These are phyloP conservation scores for Oryza brachyantha DNA, from an alignment of 176 grass and related monocot species.

Conservation along the genomic window DNA sequence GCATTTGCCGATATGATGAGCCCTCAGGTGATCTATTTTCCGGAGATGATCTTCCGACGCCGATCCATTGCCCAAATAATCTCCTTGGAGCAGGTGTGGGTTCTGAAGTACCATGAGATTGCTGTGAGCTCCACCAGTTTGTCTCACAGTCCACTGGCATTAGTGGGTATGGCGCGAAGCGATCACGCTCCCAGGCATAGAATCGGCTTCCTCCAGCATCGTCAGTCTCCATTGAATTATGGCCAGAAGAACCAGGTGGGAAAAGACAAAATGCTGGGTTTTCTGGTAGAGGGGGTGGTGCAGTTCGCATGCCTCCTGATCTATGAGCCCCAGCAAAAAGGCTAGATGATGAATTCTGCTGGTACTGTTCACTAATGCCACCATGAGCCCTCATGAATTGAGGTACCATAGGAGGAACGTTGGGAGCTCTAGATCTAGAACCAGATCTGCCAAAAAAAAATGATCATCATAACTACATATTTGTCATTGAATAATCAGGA, in stretches of 20 bases:
- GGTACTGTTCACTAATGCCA: constrained; percentile 59
- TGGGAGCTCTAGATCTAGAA: constrained; percentile 66
- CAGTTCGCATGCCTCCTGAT: constrained; percentile 45
- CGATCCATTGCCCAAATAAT: constrained; percentile 46
- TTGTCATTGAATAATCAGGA: neutral
- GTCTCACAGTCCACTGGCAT: constrained; percentile 62
- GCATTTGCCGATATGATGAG: constrained; percentile 49
- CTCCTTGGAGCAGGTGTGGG: constrained; percentile 30
- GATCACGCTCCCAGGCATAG: constrained; percentile 79
- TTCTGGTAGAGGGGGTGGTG: constrained; percentile 41
- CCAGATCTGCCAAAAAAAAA: constrained; percentile 59
- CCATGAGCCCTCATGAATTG: constrained; percentile 62
- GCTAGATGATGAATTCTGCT: constrained; percentile 52
- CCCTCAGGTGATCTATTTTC: constrained; percentile 39
- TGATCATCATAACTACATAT: neutral
- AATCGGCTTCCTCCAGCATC: constrained; percentile 56
- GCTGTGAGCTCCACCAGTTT: constrained; percentile 64
- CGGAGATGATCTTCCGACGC: constrained; percentile 40
- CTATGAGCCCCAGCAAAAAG: constrained; percentile 44
- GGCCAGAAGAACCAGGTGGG: constrained; percentile 52
- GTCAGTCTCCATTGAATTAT: constrained; percentile 53
- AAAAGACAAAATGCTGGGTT: constrained; percentile 59
- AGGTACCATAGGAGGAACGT: constrained; percentile 62
- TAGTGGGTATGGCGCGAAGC: constrained; percentile 62
- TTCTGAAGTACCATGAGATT: constrained; percentile 39